Base-by-base conservation (phyloP, 495 filamentous ascomycete species). In the Penicillium antarcticum region DNA sequence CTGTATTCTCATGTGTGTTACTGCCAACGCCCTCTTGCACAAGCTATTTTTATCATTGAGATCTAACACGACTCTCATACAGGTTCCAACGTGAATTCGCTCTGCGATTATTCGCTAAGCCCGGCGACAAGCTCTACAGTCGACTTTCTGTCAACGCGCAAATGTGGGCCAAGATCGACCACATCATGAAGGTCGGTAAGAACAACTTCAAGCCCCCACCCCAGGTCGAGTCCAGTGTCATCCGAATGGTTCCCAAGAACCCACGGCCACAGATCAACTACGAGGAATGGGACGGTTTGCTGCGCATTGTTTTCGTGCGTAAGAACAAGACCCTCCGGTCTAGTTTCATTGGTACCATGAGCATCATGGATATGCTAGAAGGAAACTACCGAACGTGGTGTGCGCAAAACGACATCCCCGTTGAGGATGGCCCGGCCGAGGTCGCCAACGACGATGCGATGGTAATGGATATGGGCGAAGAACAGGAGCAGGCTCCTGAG, bases 141-240 rank as follows among this genome's bases (percentile, higher is more conserved):
- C 81, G 92, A 11, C 80, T 97, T 26, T 85, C 80, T 7, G 92
- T 94, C 24, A 97, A 97, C 56, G 90, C 88, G 19, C 94, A 97
- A 66, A 96, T 97, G 80, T 96, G 88, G 87, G 87, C 91, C 13
- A 88, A 85, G 53, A 84, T 91, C 34, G 83, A 84, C 39, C 90
- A 95, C 62, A 86, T 95, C 58, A 87, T 92, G 83, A 95, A 95
- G 73, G 91, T 96, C 24, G 90, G 91, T 26, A 86, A 85, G 56
- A 92, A 92, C 68, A 97, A 97, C 74, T 97, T 95, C 79, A 91
- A 87, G 59, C 94, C 94, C 1, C 92, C 92, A 16, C 92, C 92
- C 9, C 80, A 87, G 61, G 92, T 97, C 16, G 92, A 97, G 69
- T 87, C 82, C 11, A 89, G 83, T 49, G 90, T 92, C n/a, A 80